Evolutionary conservation across 2,329 filamentous ascomycete species (phyloP), one percentile per base, ranked within the genome.

Genomic region (Neofusicoccum umdonicola): DNA sequence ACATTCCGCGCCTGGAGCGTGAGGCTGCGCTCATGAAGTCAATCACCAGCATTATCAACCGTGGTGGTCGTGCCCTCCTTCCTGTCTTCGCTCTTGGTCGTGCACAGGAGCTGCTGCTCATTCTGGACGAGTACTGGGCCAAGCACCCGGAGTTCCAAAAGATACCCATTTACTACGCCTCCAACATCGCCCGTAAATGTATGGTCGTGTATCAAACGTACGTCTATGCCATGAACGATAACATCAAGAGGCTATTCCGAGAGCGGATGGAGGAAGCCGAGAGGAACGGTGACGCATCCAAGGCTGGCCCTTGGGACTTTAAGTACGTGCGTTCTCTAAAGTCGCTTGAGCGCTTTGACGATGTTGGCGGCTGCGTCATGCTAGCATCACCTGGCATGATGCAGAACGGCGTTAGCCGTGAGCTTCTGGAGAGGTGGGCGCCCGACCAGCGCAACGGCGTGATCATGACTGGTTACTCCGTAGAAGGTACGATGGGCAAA

Each of bases 171-270:
- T 99, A 98, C 81, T 99, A 98, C 77, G 96, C 96, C 63, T 95
- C 92, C 71, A 97, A 96, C 72, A 86, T 98, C 47, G 95, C 95
- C 0, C 85, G 94, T 67, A 95, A 97, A 78, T 99, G 95, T 80
- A 99, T 99, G 95, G 87, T 97, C 35, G 93, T 98, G 3, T 99
- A 99, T 75, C 95, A 98, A 76, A 99, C 95, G 1, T 99, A 98
- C 72, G 92, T 98, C 56, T 92, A 93, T 56, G 93, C 93, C 63
- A 99, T 99, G 95, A 99, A 99, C 76, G 94, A 98, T 73, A 98
- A 97, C 72, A 98, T 99, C 82, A 97, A 97, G 77, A 87, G 92
- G 11, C 85, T 97, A n/a, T 97, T 97, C 78, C 86, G 90, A 62
- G 93, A 96, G 77, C 88, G 92, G 54, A 96, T 97, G 87, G 92